Evolutionary conservation across 441 rosid species (phyloP).

Genomic region (Rhodomyrtus psidioides): DNA sequence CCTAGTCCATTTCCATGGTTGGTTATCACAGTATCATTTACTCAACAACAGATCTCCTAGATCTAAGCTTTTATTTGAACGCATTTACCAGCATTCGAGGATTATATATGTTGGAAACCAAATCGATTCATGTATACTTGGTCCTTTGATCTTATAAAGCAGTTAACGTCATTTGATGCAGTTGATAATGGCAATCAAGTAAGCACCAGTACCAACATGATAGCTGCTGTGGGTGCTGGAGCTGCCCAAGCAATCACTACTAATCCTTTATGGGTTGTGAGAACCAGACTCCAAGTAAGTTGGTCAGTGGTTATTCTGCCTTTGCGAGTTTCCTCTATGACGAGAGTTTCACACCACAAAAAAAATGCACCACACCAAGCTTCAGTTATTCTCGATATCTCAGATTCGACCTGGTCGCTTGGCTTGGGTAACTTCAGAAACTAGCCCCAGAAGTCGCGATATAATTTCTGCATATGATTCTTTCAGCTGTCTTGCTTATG

Average conservation of each 20-base stretch:
- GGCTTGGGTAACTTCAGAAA: not conserved
- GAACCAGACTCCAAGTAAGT: conserved; percentile 83
- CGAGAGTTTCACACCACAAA: not conserved
- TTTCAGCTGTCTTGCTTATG: not conserved
- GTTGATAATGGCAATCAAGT: conserved; percentile 42
- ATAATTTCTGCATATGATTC: not conserved
- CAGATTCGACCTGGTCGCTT: not conserved
- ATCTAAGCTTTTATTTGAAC: not conserved
- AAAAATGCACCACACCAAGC: not conserved
- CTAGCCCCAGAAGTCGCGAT: not conserved
- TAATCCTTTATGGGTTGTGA: conserved; percentile 96
- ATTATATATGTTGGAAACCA: not conserved
- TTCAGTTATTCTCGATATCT: not conserved
- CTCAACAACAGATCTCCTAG: not conserved
- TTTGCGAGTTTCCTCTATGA: not conserved
- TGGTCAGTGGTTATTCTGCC: not conserved
- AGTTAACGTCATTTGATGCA: conserved; percentile 4
- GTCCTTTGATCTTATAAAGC: not conserved
- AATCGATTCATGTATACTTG: not conserved
- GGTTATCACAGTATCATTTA: conserved; percentile 16
- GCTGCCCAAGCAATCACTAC: conserved; percentile 76
- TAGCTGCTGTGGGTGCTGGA: conserved; percentile 95
- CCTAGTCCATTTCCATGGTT: conserved; percentile 63
- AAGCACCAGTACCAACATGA: conserved; percentile 56
- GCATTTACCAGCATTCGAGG: not conserved